These are phyloP conservation scores for Ustulina deusta DNA, from an alignment of 2,329 filamentous ascomycete species.

Conservation along the genomic window DNA sequence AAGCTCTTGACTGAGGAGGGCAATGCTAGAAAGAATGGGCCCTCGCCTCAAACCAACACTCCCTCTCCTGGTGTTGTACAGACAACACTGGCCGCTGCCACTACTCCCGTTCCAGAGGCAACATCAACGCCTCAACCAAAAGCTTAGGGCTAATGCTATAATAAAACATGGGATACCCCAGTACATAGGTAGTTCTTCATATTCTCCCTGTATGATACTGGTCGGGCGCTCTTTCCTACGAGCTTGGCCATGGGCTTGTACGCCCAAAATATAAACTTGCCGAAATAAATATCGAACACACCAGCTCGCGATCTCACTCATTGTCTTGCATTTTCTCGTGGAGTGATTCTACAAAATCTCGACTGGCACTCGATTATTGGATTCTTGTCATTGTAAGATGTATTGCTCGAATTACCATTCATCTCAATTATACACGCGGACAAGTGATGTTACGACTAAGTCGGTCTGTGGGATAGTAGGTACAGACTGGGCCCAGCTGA, in stretches of 20 bases:
- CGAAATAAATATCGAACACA: conserved; percentile 14
- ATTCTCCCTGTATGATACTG: conserved; percentile 26
- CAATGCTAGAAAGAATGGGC: conserved; percentile 48
- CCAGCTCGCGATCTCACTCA: neutral
- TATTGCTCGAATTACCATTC: neutral
- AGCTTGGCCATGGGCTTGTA: conserved; percentile 2
- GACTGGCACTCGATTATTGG: neutral
- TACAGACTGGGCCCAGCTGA: no score
- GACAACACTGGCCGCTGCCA: conserved; percentile 49
- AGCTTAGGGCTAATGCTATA: conserved; percentile 32
- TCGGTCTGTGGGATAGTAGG: no score
- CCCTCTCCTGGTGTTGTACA: conserved; percentile 49
- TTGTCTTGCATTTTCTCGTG: neutral
- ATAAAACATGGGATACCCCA: conserved; percentile 9
- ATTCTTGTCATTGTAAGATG: neutral
- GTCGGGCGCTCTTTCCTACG: neutral
- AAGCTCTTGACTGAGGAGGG: conserved; percentile 65
- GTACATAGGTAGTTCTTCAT: conserved; percentile 18
- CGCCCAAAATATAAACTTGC: conserved; percentile 7
- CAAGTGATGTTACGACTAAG: no score
- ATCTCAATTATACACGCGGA: neutral
- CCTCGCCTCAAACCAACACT: conserved; percentile 40
- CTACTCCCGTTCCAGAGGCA: conserved; percentile 40
- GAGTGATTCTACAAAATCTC: neutral
- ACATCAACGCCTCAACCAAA: conserved; percentile 44